Base-by-base conservation (phyloP, 139 green algal species). In the Gonium pectorale region DNA sequence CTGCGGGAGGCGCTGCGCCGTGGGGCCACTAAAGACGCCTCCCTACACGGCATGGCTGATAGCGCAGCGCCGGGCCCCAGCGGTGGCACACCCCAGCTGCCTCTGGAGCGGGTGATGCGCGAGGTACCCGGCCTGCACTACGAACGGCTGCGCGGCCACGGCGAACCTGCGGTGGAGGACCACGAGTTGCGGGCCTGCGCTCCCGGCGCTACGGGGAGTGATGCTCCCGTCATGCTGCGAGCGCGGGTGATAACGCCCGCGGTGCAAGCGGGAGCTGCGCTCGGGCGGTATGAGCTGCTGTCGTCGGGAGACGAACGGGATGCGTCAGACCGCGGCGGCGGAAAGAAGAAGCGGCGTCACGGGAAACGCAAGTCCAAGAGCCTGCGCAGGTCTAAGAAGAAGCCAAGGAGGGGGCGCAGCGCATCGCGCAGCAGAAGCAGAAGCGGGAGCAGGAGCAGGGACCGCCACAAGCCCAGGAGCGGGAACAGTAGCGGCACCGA, bases 1-100 rank as follows among this genome's bases (percentile, higher is more conserved):
- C 77, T 83, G 31, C 60, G 77, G 9, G 60, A 83, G 77, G 77
- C 62, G 33, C 77, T 83, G 9, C 60, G 77, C 5, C 37, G 24
- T 0, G 71, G 29, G 22, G 35, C 22, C 3, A 68, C 5, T 9
- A 24, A 11, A 21, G 35, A 27, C 26, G 27, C 26, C 8, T 27
- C 31, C 59, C 19, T 11, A 37, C 13, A 3, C 2, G 2, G 6
- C 59, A 33, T 13, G 3, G 26, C 59, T 66, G 19, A 37, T 1
- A 27, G 26, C 59, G 59, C 59, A 7, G 59, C 24, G 17, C 26
- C 26, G n/a, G 5, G 29, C 6, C 29, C n/a, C 5, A 8, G 3
- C 24, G 60, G 5, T 29, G 60, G 29, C 60, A 40, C n/a, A n/a
- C n/a, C n/a, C n/a, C n/a, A n/a, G 21, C 73, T 70, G n/a, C 51